Conservation (phyloP, 208 protist species). For the Entamoeba invadens region DNA sequence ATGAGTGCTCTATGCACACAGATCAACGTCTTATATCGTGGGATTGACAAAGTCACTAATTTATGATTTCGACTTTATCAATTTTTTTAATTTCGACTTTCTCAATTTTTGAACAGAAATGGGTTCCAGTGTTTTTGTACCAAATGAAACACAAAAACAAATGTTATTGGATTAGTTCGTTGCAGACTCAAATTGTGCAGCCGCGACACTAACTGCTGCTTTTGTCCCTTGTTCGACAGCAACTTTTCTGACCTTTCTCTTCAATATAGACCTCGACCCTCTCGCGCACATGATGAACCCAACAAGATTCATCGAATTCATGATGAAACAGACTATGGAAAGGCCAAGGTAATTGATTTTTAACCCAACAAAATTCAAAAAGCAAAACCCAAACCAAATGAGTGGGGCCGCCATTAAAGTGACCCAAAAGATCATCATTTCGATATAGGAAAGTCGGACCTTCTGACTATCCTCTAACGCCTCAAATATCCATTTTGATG, state of each 20-base stretch:
- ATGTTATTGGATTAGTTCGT: neutral
- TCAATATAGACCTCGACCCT: neutral
- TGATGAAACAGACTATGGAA: constrained; percentile 22
- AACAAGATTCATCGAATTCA: constrained; percentile 33
- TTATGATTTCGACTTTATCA: too few species aligned
- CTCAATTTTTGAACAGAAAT: too few species aligned
- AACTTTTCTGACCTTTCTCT: neutral
- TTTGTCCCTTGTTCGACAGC: neutral
- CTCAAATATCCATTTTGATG: constrained; percentile 37
- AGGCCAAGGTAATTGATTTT: constrained; percentile 8
- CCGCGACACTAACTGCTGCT: neutral
- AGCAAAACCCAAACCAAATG: constrained; percentile 27
- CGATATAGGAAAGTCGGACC: neutral
- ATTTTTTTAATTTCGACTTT: too few species aligned
- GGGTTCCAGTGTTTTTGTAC: too few species aligned
- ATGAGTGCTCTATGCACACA: neutral
- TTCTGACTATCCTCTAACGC: constrained; percentile 17
- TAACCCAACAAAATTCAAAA: constrained; percentile 20
- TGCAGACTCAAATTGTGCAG: too few species aligned
- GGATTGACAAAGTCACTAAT: too few species aligned
- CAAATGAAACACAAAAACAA: neutral
- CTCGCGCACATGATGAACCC: constrained; percentile 31
- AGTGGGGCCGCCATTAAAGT: constrained; percentile 23
- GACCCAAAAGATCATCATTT: constrained; percentile 36
- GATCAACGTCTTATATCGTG: neutral